phyloP scores from a whole-genome alignment of 1,284 basidiomycete species.

The Athelia sp. region DNA sequence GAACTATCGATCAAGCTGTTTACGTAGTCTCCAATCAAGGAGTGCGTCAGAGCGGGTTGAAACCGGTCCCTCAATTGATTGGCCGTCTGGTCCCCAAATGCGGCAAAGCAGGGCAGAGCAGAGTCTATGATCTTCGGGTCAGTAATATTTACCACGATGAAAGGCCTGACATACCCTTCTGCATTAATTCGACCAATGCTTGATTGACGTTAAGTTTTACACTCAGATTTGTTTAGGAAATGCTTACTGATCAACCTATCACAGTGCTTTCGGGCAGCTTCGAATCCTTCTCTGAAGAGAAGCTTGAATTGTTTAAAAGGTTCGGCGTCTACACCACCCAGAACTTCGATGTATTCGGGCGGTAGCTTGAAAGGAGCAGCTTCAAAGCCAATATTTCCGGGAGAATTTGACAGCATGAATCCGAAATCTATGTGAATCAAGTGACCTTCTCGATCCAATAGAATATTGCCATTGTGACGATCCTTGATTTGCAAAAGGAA shows the following conservation, averaged over 20 bases:
- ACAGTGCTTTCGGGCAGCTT: constrained; percentile 92
- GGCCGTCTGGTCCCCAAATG: constrained; percentile 89
- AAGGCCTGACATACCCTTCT: constrained; percentile 61
- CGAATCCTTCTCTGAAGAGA: constrained; percentile 91
- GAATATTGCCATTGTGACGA: constrained; percentile 97
- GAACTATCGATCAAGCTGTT: constrained; percentile 86
- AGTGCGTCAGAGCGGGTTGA: constrained; percentile 85
- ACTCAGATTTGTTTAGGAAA: no score
- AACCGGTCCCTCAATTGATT: constrained; percentile 88
- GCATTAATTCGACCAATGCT: constrained; percentile 96
- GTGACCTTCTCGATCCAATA: constrained; percentile 93
- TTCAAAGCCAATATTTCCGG: constrained; percentile 97
- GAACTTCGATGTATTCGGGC: constrained; percentile 92
- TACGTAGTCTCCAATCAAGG: constrained; percentile 85
- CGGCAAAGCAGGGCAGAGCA: constrained; percentile 86
- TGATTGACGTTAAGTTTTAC: not conserved
- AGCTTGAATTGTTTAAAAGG: constrained; percentile 84
- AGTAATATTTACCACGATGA: not conserved
- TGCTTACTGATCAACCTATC: constrained; percentile 91
- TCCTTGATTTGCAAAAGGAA: constrained; percentile 98
- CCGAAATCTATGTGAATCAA: constrained; percentile 98
- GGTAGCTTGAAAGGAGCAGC: constrained; percentile 98
- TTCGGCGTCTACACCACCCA: constrained; percentile 81
- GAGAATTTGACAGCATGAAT: constrained; percentile 96
- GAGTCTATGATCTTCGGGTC: constrained; percentile 56